These are phyloP conservation scores for Gamarada debralockiae DNA, from an alignment of 495 filamentous ascomycete genomes.

Conservation along the genomic window DNA sequence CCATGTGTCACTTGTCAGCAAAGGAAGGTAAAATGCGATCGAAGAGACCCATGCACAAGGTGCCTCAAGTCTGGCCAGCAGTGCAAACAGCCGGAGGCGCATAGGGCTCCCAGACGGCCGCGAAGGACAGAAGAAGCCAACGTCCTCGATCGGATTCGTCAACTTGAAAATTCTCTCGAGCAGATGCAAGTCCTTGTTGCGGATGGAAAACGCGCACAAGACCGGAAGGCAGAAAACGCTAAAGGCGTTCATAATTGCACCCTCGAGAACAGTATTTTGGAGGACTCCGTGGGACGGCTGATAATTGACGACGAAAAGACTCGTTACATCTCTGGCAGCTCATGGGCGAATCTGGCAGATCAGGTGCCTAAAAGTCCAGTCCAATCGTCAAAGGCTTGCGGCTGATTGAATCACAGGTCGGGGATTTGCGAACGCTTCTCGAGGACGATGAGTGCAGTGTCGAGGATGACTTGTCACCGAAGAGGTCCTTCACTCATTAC, in stretches of 20 bases:
- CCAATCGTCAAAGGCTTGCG: background rate
- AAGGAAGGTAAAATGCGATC: conserved; percentile 2
- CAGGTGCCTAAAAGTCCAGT: background rate
- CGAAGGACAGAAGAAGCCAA: background rate
- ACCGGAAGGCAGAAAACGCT: background rate
- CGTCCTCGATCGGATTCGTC: background rate
- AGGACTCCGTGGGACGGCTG: background rate
- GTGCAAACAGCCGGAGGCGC: background rate
- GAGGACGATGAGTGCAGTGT: background rate
- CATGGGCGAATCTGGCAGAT: background rate
- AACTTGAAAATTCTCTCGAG: background rate
- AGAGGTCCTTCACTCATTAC: background rate
- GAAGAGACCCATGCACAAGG: background rate
- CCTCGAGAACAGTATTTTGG: background rate
- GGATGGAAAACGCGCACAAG: background rate
- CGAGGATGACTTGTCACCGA: background rate
- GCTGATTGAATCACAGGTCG: background rate
- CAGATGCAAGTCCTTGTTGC: background rate
- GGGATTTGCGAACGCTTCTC: background rate
- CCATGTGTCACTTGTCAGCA: conserved; percentile 5
- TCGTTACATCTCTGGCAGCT: conserved; percentile 1
- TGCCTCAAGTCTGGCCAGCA: background rate
- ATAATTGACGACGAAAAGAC: background rate
- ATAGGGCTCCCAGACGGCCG: background rate
- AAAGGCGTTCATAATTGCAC: background rate